Evolutionary conservation across 164 flowering plant genomes (phyloP).

Genomic region (Aristolochia fimbriata): DNA sequence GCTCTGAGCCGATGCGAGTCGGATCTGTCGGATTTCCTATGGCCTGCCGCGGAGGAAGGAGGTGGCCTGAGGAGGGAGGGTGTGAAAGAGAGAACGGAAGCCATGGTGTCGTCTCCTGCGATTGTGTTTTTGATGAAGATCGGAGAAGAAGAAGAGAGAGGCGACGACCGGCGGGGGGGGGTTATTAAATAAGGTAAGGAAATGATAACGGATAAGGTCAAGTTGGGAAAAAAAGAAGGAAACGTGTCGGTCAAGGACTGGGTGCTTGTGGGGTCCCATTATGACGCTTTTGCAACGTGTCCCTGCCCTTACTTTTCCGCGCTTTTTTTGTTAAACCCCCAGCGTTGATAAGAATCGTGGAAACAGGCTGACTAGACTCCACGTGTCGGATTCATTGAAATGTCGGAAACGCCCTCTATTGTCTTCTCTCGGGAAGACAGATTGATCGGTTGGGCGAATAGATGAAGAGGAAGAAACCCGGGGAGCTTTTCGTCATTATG

Average conservation of each 20-base stretch:
- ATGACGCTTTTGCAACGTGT: background rate
- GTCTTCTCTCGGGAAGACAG: too few species aligned
- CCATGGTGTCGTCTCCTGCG: too few species aligned
- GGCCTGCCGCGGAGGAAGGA: conserved; percentile 13
- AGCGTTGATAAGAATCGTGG: background rate
- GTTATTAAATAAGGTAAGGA: too few species aligned
- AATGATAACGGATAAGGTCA: background rate
- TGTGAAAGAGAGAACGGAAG: conserved; percentile 21
- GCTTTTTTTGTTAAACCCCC: background rate
- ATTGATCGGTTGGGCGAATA: too few species aligned
- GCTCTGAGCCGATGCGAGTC: conserved; percentile 11
- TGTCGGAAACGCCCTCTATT: too few species aligned
- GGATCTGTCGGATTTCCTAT: conserved; percentile 14
- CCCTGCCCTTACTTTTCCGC: background rate
- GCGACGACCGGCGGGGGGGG: too few species aligned
- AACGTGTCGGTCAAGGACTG: background rate
- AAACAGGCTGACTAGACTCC: background rate
- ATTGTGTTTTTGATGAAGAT: too few species aligned
- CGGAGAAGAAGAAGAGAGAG: too few species aligned
- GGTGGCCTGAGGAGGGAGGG: conserved; percentile 23
- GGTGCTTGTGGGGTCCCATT: background rate
- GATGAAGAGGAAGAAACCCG: too few species aligned
- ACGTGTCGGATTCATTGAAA: background rate
- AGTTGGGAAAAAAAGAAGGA: background rate
- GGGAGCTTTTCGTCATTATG: background rate